Base-by-base conservation (phyloP, 2,329 filamentous ascomycete genomes). In the Fusarium ambrosium region DNA sequence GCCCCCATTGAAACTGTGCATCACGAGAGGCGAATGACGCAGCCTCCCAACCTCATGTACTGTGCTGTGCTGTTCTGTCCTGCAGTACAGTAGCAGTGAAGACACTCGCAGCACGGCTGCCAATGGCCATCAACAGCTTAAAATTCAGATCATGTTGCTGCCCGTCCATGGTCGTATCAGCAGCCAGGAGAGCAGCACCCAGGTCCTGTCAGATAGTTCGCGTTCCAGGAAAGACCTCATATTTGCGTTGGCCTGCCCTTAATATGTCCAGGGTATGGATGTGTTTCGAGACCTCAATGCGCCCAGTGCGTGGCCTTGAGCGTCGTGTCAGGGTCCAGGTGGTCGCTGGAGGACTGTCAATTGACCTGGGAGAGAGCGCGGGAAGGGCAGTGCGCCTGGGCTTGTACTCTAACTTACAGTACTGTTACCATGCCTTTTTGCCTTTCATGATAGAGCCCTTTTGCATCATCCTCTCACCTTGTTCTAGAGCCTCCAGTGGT, bases 1-100 rank as follows among this genome's bases (percentile, higher is more conserved):
- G 70, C 72, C 67, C 66, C 72, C 72, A 55, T 68, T 72, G 63
- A 66, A 45, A 68, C 64, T 59, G 60, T 69, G 53, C 66, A 71
- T 76, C 73, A 75, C 72, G 72, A 70, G 72, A 22, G 36, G 36
- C 37, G 62, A 62, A 53, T 53, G 60, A 51, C 60, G 60, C 27
- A 20, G 34, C 72, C 55, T 71, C 62, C 51, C 64, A 41, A 51
- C 63, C 55, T 58, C 53, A 37, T 55, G 45, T 62, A 51, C 39
- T 45, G 41, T 61, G 29, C 22, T 32, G 32, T 41, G 39, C 39
- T 51, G 43, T 29, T 36, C 39, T 45, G 41, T 62, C 20, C 24
- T 24, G 34, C 58, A 41, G 27, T 22, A 62, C 58, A 41, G 27
- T 22, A 62, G 60, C 32, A 34, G 11, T 51, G 27, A 39, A 61